Base-by-base conservation (phyloP, 495 filamentous ascomycete genomes). In the Hypoxylon rickii region DNA sequence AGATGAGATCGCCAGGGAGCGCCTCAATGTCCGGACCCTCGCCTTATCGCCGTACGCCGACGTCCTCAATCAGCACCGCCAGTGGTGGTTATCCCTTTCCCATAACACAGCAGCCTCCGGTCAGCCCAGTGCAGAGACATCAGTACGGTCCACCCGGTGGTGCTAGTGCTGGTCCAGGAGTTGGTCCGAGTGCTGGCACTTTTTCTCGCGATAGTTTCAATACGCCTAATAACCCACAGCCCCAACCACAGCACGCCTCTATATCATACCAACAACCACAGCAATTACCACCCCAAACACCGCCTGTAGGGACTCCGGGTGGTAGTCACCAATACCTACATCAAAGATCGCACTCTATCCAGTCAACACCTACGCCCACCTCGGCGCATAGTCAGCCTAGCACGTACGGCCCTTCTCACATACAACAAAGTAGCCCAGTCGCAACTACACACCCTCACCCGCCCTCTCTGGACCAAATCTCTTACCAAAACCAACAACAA, bases 371-470 rank as follows among this genome's bases (percentile, higher is more conserved):
- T 17, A 84, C 82, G 13, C 80, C 82, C 17, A 81, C 79, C 1
- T 84, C 82, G 16, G 75, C 78, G 12, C 79, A 82, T 21, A 76
- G 78, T 64, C 82, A 82, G 63, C 71, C 72, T 16, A 66, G 67
- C 20, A 70, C 78, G 7, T 81, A 77, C 47, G 75, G 73, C 13
- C 62, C 70, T 33, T 73, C 78, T 24, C 80, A 75, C 46, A 61
- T 64, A 6, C 81, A 81, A 44, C 81, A 81, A 44, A 77, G 78
- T 21, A 85, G 82, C 51, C 83, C 83, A 16, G 66, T 80, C n/a
- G 67, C 76, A 33, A 55, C 76, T 8, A 55, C 69, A 19, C 74
- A 76, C 44, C 66, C 71, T 10, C 72, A 74, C 12, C 74, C 73
- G 0, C 51, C 63, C 20, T 75, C 76, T 43, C 54, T 74, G 20